Evolutionary conservation across 768 basidiomycete species (phyloP).

Genomic region (Trametes punicea): DNA sequence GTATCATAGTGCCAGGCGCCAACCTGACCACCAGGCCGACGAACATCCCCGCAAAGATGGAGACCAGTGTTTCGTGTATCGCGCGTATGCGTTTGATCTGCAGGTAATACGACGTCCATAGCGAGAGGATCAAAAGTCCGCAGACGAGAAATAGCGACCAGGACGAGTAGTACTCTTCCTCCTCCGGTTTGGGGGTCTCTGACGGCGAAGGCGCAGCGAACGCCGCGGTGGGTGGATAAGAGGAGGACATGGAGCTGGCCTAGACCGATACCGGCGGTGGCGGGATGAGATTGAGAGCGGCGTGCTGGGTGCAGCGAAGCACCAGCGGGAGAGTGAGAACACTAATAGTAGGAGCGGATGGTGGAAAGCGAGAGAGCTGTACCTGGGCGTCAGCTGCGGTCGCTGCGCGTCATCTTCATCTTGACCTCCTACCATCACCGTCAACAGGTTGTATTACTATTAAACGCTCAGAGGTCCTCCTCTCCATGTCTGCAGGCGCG

Average conservation of each 20-base stretch:
- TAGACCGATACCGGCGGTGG: neutral
- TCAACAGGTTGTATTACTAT: too few species aligned
- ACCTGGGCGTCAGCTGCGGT: slow-evolving; percentile 9
- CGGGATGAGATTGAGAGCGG: neutral
- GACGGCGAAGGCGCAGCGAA: slow-evolving; percentile 18
- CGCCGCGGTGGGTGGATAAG: slow-evolving; percentile 9
- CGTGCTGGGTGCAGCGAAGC: slow-evolving; percentile 14
- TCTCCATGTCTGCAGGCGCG: neutral
- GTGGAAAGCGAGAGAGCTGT: slow-evolving; percentile 9
- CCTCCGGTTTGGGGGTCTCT: slow-evolving; percentile 42
- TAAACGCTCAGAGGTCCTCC: too few species aligned
- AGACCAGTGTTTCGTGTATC: slow-evolving; percentile 93
- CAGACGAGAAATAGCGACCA: slow-evolving; percentile 95
- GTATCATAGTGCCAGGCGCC: slow-evolving; percentile 89
- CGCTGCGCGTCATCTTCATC: neutral
- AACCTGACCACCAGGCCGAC: slow-evolving; percentile 90
- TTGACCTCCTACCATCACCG: slow-evolving; percentile 6
- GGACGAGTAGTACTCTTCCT: slow-evolving; percentile 88
- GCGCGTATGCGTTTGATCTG: slow-evolving; percentile 95
- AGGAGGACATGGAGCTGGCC: slow-evolving; percentile 15
- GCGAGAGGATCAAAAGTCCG: slow-evolving; percentile 86
- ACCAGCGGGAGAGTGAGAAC: slow-evolving; percentile 1
- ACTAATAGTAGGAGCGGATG: neutral
- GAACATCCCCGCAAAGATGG: slow-evolving; percentile 93
- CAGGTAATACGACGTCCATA: slow-evolving; percentile 96